Conservation (phyloP, 352 stramenopile species). For the Achlya hypogyna region DNA sequence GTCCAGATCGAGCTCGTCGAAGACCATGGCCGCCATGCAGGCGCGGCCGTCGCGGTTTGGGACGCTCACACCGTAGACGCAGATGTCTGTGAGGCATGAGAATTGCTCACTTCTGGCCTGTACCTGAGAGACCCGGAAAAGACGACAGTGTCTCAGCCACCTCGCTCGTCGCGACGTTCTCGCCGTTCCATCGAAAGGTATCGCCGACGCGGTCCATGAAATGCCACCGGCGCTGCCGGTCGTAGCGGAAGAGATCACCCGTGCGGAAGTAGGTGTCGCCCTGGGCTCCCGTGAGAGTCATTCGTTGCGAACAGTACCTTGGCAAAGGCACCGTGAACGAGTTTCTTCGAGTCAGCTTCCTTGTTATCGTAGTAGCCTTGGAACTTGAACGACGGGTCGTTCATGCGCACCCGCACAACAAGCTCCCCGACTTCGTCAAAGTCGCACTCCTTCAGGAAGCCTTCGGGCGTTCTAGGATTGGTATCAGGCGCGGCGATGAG, state of each 20-base stretch:
- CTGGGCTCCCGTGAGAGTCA: slow-evolving; percentile 5
- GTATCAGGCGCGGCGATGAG: background rate
- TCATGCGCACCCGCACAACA: slow-evolving; percentile 43
- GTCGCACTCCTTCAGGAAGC: slow-evolving; percentile 40
- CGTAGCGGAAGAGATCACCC: slow-evolving; percentile 83
- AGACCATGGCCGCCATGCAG: slow-evolving; percentile 79
- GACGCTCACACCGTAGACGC: slow-evolving; percentile 65
- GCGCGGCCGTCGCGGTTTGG: slow-evolving; percentile 69
- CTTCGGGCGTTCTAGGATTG: slow-evolving; percentile 28
- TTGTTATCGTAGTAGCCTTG: slow-evolving; percentile 83
- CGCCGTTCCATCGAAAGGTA: slow-evolving; percentile 91
- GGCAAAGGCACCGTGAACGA: slow-evolving; percentile 1
- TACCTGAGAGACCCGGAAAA: slow-evolving; percentile 57
- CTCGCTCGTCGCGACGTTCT: slow-evolving; percentile 89
- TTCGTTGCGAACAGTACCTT: too few relatives aligned
- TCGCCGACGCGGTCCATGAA: slow-evolving; percentile 89
- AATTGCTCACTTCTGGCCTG: slow-evolving; percentile 20
- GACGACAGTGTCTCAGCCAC: slow-evolving; percentile 69
- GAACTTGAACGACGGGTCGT: slow-evolving; percentile 58
- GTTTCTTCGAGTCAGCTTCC: slow-evolving; percentile 73
- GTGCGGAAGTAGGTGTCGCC: slow-evolving; percentile 87
- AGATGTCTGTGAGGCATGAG: slow-evolving; percentile 33
- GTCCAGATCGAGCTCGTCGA: slow-evolving; percentile 54
- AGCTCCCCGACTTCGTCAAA: slow-evolving; percentile 65
- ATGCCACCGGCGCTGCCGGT: slow-evolving; percentile 68